phyloP scores from a whole-genome alignment of 768 basidiomycete genomes.

The Cystobasidium ongulense region DNA sequence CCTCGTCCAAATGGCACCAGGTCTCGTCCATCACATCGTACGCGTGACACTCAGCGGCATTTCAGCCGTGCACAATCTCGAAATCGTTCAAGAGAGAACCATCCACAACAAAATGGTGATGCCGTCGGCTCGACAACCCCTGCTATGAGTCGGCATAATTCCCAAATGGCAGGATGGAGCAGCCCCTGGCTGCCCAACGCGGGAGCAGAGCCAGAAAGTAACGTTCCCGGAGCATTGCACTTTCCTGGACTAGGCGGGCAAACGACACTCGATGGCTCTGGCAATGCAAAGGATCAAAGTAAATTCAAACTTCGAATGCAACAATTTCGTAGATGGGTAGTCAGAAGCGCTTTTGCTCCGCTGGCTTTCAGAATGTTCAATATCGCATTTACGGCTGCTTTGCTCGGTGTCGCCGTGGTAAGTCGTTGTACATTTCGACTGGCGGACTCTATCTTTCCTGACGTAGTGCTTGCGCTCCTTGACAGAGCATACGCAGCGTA shows the following conservation, averaged over 20 bases:
- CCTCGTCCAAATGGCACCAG: background rate
- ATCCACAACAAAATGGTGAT: background rate
- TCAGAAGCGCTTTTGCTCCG: conserved; percentile 36
- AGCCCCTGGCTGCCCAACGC: conserved; percentile 38
- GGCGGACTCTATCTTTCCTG: background rate
- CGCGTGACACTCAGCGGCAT: background rate
- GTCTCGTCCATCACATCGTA: background rate
- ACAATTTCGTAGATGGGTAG: conserved; percentile 2
- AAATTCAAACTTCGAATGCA: background rate
- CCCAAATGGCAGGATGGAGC: conserved; percentile 39
- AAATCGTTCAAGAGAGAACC: background rate
- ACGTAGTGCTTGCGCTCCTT: background rate
- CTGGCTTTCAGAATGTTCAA: conserved; percentile 69
- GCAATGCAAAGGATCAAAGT: background rate
- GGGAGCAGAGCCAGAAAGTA: conserved; percentile 19
- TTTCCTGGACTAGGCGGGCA: background rate
- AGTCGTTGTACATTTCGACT: no score
- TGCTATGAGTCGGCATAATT: background rate
- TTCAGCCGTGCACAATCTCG: background rate
- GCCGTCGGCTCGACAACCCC: background rate
- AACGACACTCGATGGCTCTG: background rate
- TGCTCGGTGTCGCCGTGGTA: conserved; percentile 65
- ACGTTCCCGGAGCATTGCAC: background rate
- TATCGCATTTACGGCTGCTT: conserved; percentile 68
- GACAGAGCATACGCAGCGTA: conserved; percentile 54